Evolutionary conservation across 352 stramenopile genomes (phyloP), one percentile per base, ranked within the genome.

Genomic region (Pythium sukuiense): DNA sequence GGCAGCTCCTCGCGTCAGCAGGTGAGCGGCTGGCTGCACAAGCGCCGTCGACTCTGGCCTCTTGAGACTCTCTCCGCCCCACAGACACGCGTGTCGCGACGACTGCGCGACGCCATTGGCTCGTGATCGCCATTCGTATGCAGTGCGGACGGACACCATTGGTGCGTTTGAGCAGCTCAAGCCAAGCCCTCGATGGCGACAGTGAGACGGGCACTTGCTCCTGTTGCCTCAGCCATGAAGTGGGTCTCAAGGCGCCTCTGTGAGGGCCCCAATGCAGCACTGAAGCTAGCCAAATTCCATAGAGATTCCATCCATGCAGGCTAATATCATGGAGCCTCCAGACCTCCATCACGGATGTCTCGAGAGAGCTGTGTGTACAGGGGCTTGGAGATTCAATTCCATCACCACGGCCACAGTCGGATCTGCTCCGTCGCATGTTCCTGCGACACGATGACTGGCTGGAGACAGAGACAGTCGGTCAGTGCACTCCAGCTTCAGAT

Each of bases 371-470:
- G 20, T 24, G 20, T 24, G 20, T 24, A 24, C 20, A 24, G 0
- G 20, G 20, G 20, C 24, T 2, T 16, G 12, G 45, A 53, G 45
- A 53, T 48, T 48, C 39, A n/a, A 18, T 4, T 26, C 14, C 32
- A 35, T 9, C 32, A 5, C 32, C 32, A 9, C 32, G 32, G 35
- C 35, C 2, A 12, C 35, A 14, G 7, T 14, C 35, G 12, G 45
- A 53, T 27, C 45, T 53, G n/a, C 45, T 27, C 45, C n/a, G 24
- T 53, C 45, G 20, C 45, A 53, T 53, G 20, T 53, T 32, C 24
- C n/a, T 53, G 45, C 18, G 45, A 53, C 45, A 18, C 1, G 45
- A 32, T 53, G 45, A 53, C 45, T 53, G 45, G 45, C 5, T 9
- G n/a, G 45, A n/a, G 9, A 18, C n/a, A 53, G 45, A 43, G 35